Conservation (phyloP, 805 yeast genomes). For the Candida arabinofermentans region DNA sequence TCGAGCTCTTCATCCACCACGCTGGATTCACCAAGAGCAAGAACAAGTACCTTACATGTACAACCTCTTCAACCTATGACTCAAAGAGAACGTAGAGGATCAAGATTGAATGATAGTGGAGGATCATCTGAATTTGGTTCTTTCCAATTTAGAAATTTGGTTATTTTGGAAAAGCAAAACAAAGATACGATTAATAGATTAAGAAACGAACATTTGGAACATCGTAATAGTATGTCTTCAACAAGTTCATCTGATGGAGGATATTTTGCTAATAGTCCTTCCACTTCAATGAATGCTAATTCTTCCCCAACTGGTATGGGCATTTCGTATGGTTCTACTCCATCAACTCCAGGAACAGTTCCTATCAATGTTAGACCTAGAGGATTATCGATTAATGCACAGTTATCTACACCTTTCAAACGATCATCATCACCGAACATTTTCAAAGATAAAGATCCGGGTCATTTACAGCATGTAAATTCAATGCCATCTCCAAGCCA, state of each 20-base stretch:
- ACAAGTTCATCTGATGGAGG: conserved; percentile 46
- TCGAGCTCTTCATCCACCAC: conserved; percentile 28
- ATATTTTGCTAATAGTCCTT: conserved; percentile 8
- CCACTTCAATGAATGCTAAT: conserved; percentile 7
- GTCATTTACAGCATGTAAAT: neutral
- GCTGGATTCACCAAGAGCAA: conserved; percentile 26
- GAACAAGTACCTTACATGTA: conserved; percentile 19
- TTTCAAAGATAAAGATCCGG: conserved; percentile 11
- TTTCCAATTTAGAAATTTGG: conserved; percentile 82
- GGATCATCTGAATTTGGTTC: conserved; percentile 79
- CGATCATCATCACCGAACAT: conserved; percentile 32
- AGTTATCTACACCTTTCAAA: conserved; percentile 22
- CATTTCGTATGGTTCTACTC: conserved; percentile 15
- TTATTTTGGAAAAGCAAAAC: conserved; percentile 89
- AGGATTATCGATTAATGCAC: conserved; percentile 17
- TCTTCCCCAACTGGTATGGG: conserved; percentile 14
- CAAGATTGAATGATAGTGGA: conserved; percentile 62
- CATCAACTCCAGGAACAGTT: conserved; percentile 21
- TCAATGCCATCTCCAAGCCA: neutral
- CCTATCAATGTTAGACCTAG: conserved; percentile 13
- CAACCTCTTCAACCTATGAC: conserved; percentile 31
- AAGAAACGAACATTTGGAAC: conserved; percentile 76
- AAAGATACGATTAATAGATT: conserved; percentile 86
- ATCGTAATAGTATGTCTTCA: conserved; percentile 35
- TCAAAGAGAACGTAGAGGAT: conserved; percentile 67